Evolutionary conservation across 768 basidiomycete species (phyloP), one percentile per base, ranked within the genome.

Genomic region (Suillus cothurnatus): DNA sequence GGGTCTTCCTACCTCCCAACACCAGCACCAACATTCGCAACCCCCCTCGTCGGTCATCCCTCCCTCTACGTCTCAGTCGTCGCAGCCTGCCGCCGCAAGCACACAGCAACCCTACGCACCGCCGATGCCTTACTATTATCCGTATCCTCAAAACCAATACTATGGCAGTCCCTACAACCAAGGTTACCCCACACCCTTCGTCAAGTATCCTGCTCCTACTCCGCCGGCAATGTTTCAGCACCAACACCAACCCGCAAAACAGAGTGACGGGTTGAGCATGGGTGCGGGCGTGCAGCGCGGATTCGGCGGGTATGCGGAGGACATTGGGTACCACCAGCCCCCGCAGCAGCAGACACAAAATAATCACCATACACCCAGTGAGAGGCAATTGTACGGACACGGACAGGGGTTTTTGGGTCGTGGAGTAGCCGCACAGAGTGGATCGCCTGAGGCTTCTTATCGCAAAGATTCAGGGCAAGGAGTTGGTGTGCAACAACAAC

Each of bases 131-230:
- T 88, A 88, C 76, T 86, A 86, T 67, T 83, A 86, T 69, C 84
- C 86, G n/a, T 91, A 89, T 74, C 87, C 88, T 4, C 90, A 91
- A 72, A 89, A 87, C 69, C 90, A 92, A 70, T 92, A 88, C 76
- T 93, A 91, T 67, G 88, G 90, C 57, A 79, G 85, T 1, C 89
- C 91, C 6, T 93, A 93, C 79, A 83, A 80, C 65, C 90, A 72
- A 11, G 81, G 80, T 17, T 84, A 85, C 14, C 88, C 90, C 8
- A 88, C 90, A 70, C 87, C 86, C 4, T 91, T 88, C 72, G 86
- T 88, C 73, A 90, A 93, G 77, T 93, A 92, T 72, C 90, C 90
- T 2, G 76, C 90, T 36, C 83, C 87, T 38, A 88, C 86, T 11
- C 88, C 89, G 19, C 88, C 90, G 19, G 58, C 58, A 6, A 59